These are phyloP conservation scores for Plasmodium sp. DNA, from an alignment of 169 alveolate genomes.

Conservation along the genomic window DNA sequence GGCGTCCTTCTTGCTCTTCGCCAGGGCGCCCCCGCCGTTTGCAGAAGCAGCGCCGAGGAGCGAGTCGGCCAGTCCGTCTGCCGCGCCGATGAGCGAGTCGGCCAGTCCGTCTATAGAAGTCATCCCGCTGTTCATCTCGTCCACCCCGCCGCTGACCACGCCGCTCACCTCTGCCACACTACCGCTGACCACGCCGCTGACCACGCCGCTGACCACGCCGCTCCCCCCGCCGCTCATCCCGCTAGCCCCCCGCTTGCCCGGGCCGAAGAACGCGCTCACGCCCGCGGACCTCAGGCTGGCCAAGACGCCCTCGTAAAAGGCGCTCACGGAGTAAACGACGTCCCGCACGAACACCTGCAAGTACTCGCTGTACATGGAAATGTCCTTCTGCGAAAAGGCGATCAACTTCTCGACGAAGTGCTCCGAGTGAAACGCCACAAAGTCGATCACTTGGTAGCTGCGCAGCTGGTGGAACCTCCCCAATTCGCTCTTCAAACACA, in stretches of 20 bases:
- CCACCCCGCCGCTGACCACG: too few relatives aligned
- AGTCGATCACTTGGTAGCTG: conserved; percentile 43
- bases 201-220: too few relatives aligned
- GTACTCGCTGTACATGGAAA: conserved; percentile 45
- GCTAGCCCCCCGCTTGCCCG: background rate
- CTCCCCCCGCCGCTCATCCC: background rate
- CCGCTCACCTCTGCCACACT: too few relatives aligned
- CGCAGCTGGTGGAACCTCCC: conserved; percentile 17
- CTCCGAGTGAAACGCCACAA: conserved; percentile 54
- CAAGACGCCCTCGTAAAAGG: conserved; percentile 41
- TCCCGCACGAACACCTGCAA: conserved; percentile 56
- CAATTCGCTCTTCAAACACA: conserved; percentile 28
- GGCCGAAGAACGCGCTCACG: conserved; percentile 24
- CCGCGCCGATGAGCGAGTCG: background rate
- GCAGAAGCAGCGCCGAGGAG: background rate
- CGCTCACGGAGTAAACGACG: conserved; percentile 26
- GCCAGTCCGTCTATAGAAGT: background rate
- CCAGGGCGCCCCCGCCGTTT: background rate
- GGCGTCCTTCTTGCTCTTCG: conserved; percentile 31
- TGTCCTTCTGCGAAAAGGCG: conserved; percentile 27
- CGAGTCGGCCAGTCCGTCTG: too few relatives aligned
- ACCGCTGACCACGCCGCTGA: too few relatives aligned
- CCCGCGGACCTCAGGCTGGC: background rate
- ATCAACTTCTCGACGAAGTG: conserved; percentile 26
- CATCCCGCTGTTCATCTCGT: too few relatives aligned